These are phyloP conservation scores for Penicillium fuscoglaucum DNA, from an alignment of 2,329 filamentous ascomycete genomes.

Conservation along the genomic window DNA sequence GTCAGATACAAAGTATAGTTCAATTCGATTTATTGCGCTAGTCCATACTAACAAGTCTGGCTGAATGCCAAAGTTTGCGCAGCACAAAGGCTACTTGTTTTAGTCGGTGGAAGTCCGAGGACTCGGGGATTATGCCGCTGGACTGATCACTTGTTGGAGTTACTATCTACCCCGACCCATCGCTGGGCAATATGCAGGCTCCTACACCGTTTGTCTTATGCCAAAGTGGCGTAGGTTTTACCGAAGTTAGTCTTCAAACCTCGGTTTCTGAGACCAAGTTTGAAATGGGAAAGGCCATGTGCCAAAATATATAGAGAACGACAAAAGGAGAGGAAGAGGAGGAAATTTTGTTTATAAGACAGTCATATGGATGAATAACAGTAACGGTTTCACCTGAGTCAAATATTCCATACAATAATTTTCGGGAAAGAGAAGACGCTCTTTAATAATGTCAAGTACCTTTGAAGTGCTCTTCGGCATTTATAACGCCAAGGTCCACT, in stretches of 20 bases:
- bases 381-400: background rate
- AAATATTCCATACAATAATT: no score
- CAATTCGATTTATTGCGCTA: background rate
- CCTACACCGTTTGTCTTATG: background rate
- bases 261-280: background rate
- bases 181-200: background rate
- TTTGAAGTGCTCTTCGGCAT: background rate
- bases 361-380: background rate
- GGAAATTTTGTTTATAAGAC: background rate
- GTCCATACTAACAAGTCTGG: background rate
- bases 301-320: background rate
- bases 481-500: background rate
- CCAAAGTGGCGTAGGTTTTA: background rate
- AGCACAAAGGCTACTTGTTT: background rate
- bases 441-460: background rate
- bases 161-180: background rate
- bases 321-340: background rate
- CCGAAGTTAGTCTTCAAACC: background rate
- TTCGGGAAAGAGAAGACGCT: background rate
- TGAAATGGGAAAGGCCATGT: background rate
- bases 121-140: slow-evolving; percentile 6
- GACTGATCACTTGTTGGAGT: background rate
- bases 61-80: background rate
- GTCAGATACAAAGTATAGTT: background rate
- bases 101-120: slow-evolving; percentile 17